Evolutionary conservation across 257 asterid species (phyloP), one percentile per base, ranked within the genome.

Genomic region (Linderniella brevidens): DNA sequence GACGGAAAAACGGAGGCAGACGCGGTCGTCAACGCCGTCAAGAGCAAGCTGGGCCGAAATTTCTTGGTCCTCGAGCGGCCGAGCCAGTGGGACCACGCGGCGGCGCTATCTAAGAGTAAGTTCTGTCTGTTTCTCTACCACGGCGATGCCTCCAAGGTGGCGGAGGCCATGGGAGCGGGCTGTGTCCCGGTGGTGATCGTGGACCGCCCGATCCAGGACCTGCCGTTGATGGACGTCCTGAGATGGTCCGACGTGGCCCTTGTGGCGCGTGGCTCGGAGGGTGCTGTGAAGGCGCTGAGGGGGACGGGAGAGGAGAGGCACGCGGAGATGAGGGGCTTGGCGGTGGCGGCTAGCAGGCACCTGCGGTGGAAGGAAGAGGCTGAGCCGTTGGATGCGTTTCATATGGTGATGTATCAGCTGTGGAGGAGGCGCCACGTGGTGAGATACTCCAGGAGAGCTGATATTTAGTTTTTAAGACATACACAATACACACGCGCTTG

Each of bases 171-270:
- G 93, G 70, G 69, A 0, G 13, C 13, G 14, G 98, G 94, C 6
- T 88, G 98, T 40, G 96, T 88, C 49, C 94, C 96, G 37, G 93
- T 73, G 54, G 62, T 88, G 70, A 58, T 84, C 13, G 92, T 85
- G 64, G 85, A 75, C 62, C 79, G 75, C 48, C 73, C 95, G 71
- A 60, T 78, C 35, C 96, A 84, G 79, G 98, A 88, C 58, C 18
- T 88, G 54, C 98, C 96, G 16, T 53, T 84, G 59, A 81, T 73
- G 81, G 94, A 84, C 55, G 66, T 84, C 0, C 35, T 88, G 66
- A 62, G 68, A 29, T 88, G 96, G 96, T 68, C 85, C 1, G 92
- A 81, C 13, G 35, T 80, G 67, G 60, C 62, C 12, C 5, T 84
- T 39, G 83, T 81, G 52, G 67, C 68, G n/a, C 13, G 43, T 11